Evolutionary conservation across 306 rosid species (phyloP).

Genomic region (Quercus aquifolioides): DNA sequence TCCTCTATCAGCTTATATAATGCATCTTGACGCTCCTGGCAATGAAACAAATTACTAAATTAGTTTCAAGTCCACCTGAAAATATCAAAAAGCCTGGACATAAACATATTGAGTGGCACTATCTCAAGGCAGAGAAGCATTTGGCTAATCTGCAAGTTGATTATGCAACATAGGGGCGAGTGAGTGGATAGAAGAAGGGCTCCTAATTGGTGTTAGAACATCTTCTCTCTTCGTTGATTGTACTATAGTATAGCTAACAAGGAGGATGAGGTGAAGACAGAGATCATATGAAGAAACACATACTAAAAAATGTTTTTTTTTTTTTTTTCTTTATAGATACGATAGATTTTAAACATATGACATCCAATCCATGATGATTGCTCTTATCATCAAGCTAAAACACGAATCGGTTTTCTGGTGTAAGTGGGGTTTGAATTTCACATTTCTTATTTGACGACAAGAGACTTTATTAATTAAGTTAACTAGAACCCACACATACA

Average conservation of each 20-base stretch:
- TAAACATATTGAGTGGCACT: not conserved
- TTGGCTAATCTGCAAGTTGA: not conserved
- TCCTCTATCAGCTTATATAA: constrained; percentile 88
- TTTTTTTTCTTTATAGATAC: no score
- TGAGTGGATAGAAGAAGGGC: not conserved
- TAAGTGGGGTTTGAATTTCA: no score
- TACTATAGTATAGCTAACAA: not conserved
- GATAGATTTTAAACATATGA: no score
- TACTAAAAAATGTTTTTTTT: no score
- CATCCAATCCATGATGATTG: no score
- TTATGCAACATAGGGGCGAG: not conserved
- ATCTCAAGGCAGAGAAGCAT: not conserved
- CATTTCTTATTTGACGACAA: no score
- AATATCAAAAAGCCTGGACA: not conserved
- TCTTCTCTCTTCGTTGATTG: not conserved
- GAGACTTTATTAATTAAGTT: no score
- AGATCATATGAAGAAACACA: not conserved
- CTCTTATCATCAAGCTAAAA: no score
- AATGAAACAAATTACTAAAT: constrained; percentile 2
- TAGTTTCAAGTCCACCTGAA: not conserved
- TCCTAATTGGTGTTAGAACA: not conserved
- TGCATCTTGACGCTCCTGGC: constrained; percentile 96
- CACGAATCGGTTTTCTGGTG: rapidly evolving
- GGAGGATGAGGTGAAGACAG: not conserved
- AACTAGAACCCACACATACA: not conserved